These are phyloP conservation scores for Pseudoneurospora amorphoporcata DNA, from an alignment of 495 filamentous ascomycete species.

Conservation along the genomic window DNA sequence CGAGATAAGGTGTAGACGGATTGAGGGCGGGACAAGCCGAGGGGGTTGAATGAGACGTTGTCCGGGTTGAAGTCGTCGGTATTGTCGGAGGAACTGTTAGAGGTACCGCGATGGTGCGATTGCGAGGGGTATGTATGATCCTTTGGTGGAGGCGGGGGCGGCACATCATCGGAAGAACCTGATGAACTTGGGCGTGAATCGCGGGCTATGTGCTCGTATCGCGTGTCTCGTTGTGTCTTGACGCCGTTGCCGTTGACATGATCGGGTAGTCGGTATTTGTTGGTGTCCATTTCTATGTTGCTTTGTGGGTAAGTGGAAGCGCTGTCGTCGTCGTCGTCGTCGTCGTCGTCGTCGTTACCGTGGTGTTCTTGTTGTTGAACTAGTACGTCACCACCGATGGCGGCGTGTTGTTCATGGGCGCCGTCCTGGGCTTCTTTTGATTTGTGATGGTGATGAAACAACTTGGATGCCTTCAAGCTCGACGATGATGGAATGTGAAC, in stretches of 20 bases:
- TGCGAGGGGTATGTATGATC: conserved; percentile 27
- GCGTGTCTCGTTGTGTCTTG: conserved; percentile 42
- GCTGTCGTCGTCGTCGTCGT: background rate
- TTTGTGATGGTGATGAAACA: conserved; percentile 11
- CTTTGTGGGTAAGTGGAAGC: conserved; percentile 10
- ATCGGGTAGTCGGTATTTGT: conserved; percentile 56
- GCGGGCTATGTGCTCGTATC: conserved; percentile 43
- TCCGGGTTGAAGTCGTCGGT: conserved; percentile 30
- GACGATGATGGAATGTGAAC: conserved; percentile 29
- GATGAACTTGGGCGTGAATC: conserved; percentile 21
- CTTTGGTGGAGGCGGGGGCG: conserved; percentile 36
- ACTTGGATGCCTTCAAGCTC: conserved; percentile 23
- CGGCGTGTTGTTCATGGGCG: background rate
- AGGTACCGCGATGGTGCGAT: conserved; percentile 6
- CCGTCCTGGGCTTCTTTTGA: conserved; percentile 9
- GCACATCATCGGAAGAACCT: conserved; percentile 16
- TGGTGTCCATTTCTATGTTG: conserved; percentile 46
- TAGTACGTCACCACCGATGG: background rate
- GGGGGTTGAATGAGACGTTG: conserved; percentile 40
- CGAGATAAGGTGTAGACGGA: conserved; percentile 86
- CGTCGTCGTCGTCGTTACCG: background rate
- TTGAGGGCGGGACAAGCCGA: conserved; percentile 51
- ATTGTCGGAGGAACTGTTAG: conserved; percentile 7
- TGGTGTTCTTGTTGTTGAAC: background rate
- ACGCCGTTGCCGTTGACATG: conserved; percentile 50